phyloP scores from a whole-genome alignment of 2,329 filamentous ascomycete genomes.

The Beauveria caledonica region DNA sequence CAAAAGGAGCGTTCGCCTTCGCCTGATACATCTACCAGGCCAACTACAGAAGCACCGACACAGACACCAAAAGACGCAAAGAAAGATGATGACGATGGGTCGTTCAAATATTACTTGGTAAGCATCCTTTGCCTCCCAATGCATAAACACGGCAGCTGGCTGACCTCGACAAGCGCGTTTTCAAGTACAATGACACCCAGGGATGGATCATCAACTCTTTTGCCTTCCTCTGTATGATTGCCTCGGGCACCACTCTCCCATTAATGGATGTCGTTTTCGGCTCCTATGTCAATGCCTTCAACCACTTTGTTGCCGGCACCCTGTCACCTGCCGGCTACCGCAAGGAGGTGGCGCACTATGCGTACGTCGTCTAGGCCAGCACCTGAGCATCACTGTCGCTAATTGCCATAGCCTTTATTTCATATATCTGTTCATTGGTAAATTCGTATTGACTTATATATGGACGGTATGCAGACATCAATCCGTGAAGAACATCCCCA shows the following conservation, averaged over 20 bases:
- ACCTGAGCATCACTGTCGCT: background rate
- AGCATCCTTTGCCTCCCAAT: background rate
- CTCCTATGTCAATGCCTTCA: conserved; percentile 45
- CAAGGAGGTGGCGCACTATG: conserved; percentile 36
- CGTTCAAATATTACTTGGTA: conserved; percentile 12
- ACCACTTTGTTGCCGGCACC: conserved; percentile 41
- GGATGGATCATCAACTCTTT: conserved; percentile 30
- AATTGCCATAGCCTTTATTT: conserved; percentile 39
- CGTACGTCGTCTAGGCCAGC: conserved; percentile 23
- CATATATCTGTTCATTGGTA: conserved; percentile 48
- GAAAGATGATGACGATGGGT: background rate
- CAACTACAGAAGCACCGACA: background rate
- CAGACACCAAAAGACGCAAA: background rate
- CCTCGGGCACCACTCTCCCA: conserved; percentile 33
- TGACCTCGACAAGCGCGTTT: conserved; percentile 23
- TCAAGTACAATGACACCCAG: conserved; percentile 29
- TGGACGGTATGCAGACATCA: conserved; percentile 35
- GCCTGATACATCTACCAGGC: background rate
- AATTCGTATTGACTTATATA: conserved; percentile 45
- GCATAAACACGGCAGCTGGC: background rate
- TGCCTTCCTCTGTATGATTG: conserved; percentile 29
- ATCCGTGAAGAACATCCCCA: background rate
- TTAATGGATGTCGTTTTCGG: conserved; percentile 55
- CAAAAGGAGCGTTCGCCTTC: background rate
- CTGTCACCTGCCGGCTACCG: conserved; percentile 40